Percentiles rank a stretch among this genome's conserved stretches.
These are phyloP conservation scores for Botrytis squamosa DNA, from an alignment of 2,329 filamentous ascomycete genomes.

Conservation along the genomic window DNA sequence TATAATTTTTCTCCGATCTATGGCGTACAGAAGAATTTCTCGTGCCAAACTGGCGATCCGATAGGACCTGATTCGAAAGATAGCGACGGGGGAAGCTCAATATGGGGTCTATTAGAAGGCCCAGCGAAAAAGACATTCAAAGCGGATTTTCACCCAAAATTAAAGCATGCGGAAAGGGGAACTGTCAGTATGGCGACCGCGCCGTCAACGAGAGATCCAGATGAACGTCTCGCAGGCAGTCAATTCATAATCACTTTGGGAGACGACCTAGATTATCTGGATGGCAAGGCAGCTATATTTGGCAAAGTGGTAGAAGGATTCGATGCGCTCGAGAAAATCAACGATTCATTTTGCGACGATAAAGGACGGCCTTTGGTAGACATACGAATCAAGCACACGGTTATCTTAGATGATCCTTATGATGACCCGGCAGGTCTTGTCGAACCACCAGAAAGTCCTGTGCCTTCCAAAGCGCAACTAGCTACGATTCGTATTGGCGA, in stretches of 20 bases:
- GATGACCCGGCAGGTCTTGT: conserved; percentile 74
- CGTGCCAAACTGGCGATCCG: conserved; percentile 93
- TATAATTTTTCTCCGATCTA: conserved; percentile 97
- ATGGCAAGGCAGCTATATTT: conserved; percentile 93
- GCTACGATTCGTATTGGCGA: conserved; percentile 90
- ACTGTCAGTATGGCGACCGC: conserved; percentile 98
- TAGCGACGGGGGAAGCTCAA: conserved; percentile 88
- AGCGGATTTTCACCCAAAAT: conserved; percentile 79
- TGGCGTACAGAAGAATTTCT: conserved; percentile 91
- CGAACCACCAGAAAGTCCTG: conserved; percentile 75
- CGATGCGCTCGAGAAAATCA: conserved; percentile 90
- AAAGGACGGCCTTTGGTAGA: conserved; percentile 87
- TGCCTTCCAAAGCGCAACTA: conserved; percentile 80
- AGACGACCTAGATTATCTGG: conserved; percentile 83
- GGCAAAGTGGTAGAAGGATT: conserved; percentile 96
- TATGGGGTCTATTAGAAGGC: conserved; percentile 80
- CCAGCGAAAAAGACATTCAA: conserved; percentile 73
- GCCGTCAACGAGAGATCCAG: conserved; percentile 70
- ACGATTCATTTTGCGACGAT: conserved; percentile 82
- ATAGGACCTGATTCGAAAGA: conserved; percentile 80
- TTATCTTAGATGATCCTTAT: conserved; percentile 89
- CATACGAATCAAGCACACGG: conserved; percentile 90
- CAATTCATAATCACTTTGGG: conserved; percentile 94
- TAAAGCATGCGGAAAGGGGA: conserved; percentile 85
- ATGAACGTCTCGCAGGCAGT: conserved; percentile 78